Evolutionary conservation across 176 grass and related monocot genomes (phyloP), one percentile per base, ranked within the genome.

Genomic region (Carex kokanica): DNA sequence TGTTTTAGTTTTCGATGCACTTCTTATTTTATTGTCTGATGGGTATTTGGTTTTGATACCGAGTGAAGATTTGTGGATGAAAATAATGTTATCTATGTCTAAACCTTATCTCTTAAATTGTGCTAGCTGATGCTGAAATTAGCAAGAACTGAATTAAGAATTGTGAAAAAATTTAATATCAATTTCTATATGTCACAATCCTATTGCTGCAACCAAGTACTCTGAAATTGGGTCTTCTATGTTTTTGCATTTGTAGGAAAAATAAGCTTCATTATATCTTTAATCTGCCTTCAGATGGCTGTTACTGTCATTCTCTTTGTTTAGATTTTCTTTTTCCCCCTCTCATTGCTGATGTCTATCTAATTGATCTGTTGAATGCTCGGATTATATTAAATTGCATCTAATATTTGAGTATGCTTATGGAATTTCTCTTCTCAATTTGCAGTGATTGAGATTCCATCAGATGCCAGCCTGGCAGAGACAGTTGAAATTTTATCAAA

Each of bases 381-480:
- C 25, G 1, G 8, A 53, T 71, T 20, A 23, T 24, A 74, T 7
- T 73, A 73, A 65, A 49, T 74, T 74, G 9, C 21, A 25, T 74
- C 45, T 52, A 27, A 53, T 25, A 51, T 25, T 52, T 53, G 8
- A 74, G 45, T 27, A 74, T 15, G 15, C 5, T 77, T 31, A 18
- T 56, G 73, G 59, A 70, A 51, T 20, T 55, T 58, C 4, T 36
- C 20, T 64, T 74, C 66, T 15, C 78, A 82, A 62, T 40, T 24
- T 90, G 86, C 86, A 98, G 95, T 98, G 57, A 93, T 95, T 55
- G 92, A 98, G 82, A 88, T 98, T 84, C 80, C 87, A 82, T 95
- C 92, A 14, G 64, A 95, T 90, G 86, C 95, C 53, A 98, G 89
- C 56, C 86, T 98, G 80, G 89, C 92, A 81, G 87, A 94, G 85